A percentile compares a stretch with the other conserved stretches of the same genome.
Conservation (phyloP, 2,329 filamentous ascomycete genomes). For the Aspergillus eucalypticola region DNA sequence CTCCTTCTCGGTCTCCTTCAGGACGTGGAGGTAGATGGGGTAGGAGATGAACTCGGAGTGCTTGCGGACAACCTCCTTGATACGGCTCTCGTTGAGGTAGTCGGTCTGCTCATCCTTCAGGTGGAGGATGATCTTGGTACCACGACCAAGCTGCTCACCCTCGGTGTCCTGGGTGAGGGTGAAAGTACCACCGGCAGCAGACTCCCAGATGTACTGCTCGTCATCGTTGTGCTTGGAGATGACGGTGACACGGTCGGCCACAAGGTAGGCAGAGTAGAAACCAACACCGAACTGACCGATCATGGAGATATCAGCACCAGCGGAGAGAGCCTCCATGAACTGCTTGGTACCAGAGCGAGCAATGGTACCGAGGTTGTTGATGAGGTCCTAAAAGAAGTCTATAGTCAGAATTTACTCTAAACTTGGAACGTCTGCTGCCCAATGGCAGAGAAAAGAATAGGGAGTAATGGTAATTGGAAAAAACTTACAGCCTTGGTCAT, state of each 20-base stretch:
- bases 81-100: conserved; percentile 97
- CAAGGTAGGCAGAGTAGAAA: conserved; percentile 99
- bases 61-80: conserved; percentile 99
- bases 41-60: conserved; percentile 99
- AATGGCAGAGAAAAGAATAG: background rate
- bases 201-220: conserved; percentile 99
- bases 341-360: conserved; percentile 99
- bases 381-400: conserved; percentile 69
- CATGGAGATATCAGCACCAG: conserved; percentile 99
- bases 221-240: conserved; percentile 99
- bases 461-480: background rate
- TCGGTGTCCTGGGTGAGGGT: conserved; percentile 87
- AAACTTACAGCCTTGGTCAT: conserved; percentile 98
- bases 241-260: conserved; percentile 93
- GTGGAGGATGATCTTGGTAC: conserved; percentile 97
- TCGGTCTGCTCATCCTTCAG: conserved; percentile 99
- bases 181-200: conserved; percentile 95
- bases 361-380: conserved; percentile 99
- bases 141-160: conserved; percentile 85
- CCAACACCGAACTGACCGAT: conserved; percentile 99
- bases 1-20: conserved; percentile 99
- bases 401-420: conserved; percentile 4
- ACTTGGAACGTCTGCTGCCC: too few relatives aligned
- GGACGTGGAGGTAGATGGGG: conserved; percentile 99
- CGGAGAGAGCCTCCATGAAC: conserved; percentile 99